These are phyloP conservation scores for Dalbergia cultrata DNA, from an alignment of 306 rosid genomes.

Conservation along the genomic window DNA sequence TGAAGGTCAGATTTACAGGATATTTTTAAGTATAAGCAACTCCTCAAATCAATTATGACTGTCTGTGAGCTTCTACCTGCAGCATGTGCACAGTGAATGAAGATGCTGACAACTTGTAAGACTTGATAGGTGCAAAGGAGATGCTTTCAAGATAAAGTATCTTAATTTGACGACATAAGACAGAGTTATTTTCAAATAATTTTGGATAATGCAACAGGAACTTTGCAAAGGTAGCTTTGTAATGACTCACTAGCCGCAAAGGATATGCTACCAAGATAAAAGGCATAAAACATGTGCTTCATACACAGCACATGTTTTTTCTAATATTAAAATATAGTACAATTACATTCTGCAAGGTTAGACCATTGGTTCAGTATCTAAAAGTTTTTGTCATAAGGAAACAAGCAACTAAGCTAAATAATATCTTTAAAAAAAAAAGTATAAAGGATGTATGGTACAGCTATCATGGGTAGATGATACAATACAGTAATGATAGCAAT, in stretches of 20 bases:
- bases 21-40: constrained; percentile 2
- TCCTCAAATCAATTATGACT: neutral
- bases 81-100: no score
- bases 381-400: neutral
- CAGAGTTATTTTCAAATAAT: constrained; percentile 2
- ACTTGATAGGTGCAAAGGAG: neutral
- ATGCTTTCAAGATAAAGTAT: neutral
- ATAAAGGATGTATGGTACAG: constrained; percentile 20
- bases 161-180: neutral
- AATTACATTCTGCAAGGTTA: constrained; percentile 18
- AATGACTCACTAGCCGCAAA: neutral
- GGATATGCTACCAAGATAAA: constrained; percentile 18
- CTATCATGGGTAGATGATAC: neutral
- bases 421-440: neutral
- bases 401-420: constrained; percentile 8
- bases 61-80: no score
- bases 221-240: neutral
- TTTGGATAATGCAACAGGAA: neutral
- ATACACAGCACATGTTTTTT: neutral
- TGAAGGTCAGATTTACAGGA: neutral
- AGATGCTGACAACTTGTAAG: neutral
- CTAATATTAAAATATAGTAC: neutral
- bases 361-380: neutral
- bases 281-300: neutral
- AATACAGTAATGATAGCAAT: neutral